Evolutionary conservation across 352 stramenopile species (phyloP), one percentile per base, ranked within the genome.

Genomic region (Phytophthora sp.): DNA sequence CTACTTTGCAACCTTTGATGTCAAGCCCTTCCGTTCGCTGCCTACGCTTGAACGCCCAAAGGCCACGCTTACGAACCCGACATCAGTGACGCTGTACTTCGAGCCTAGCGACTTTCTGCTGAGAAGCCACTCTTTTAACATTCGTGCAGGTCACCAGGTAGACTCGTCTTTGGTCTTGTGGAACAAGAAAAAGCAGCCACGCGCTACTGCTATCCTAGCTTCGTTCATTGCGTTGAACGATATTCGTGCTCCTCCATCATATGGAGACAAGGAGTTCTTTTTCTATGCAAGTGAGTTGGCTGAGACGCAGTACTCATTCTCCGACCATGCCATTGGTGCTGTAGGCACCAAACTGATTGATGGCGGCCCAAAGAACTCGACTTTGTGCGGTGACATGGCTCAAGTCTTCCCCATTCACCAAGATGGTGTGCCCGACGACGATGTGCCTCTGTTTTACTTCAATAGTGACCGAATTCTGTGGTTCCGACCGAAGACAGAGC

Each of bases 111-210:
- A 75, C 9, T 69, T 70, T n/a, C 29, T 78, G 30, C 29, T 78
- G 8, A 68, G 42, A 9, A 75, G 66, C 15, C 72, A 84, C 45
- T 71, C 65, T 30, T 83, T 73, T 51, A 72, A 79, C 20, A 65
- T 55, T 21, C 65, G 71, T 15, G 57, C 67, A 18, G 76, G 76
- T 11, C 76, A 85, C 29, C 66, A 82, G 18, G 63, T 82, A 9
- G 76, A 85, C 50, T 85, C 76, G 38, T 85, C 76, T 8, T 36
- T 85, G 2, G 61, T 85, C 12, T 63, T 85, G 52, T 85, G 76
- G 76, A 67, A 74, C 52, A 85, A 85, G 20, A 66, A 57, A 23
- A 55, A 66, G 3, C 76, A 84, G 38, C 66, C 59, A 29, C 76
- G 76, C 13, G 76, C 76, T 0, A 84, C 76, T 1, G 65, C 76